Evolutionary conservation across 257 asterid genomes (phyloP).

Genomic region (Solanum habrochaites): DNA sequence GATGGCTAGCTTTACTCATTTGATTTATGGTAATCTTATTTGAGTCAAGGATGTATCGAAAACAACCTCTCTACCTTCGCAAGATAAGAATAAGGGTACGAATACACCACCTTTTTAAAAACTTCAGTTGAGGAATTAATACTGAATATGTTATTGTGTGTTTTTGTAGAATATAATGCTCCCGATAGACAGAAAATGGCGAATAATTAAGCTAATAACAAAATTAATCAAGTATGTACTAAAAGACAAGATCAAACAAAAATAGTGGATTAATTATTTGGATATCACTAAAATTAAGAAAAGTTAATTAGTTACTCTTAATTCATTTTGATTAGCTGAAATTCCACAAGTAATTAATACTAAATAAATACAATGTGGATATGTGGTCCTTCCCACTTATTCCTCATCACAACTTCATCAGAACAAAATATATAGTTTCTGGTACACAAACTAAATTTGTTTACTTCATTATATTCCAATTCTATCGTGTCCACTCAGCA

Average conservation of each 20-base stretch:
- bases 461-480: not conserved
- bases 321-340: not conserved
- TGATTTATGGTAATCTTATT: not conserved
- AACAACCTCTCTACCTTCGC: rapidly evolving
- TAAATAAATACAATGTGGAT: constrained; percentile 6
- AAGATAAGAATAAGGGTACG: not conserved
- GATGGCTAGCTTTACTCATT: not conserved
- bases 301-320: not conserved
- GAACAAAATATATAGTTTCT: not conserved
- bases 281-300: not conserved
- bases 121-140: not conserved
- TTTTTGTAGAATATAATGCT: not conserved
- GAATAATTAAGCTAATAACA: not conserved
- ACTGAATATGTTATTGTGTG: too few species aligned
- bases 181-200: not conserved
- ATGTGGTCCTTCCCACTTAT: constrained; percentile 21
- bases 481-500: not conserved
- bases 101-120: not conserved
- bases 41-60: too few species aligned
- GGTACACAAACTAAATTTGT: not conserved
- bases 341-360: not conserved
- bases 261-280: not conserved
- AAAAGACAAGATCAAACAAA: not conserved
- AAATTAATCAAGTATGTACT: not conserved
- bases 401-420: not conserved